Evolutionary conservation across 768 basidiomycete species (phyloP), one percentile per base, ranked within the genome.

Genomic region (Lactarius quietus): DNA sequence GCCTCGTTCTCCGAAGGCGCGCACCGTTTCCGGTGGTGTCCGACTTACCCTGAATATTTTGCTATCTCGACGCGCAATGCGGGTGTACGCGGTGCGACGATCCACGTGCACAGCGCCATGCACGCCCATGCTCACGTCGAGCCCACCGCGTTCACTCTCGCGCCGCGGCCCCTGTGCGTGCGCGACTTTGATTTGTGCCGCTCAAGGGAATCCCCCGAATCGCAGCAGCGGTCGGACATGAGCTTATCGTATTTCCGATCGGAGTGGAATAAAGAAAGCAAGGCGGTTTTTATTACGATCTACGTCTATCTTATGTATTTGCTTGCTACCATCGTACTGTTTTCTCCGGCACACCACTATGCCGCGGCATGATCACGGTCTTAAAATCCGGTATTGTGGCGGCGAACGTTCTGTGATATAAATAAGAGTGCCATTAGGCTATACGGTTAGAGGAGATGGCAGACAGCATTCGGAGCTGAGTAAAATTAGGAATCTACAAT

Each of bases 11-110:
- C 84, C 35, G 87, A 90, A 65, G 89, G 89, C 6, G 84, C 85
- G 0, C 79, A 84, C 66, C 77, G 79, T 51, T 93, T 93, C 76
- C 82, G 90, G 87, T 90, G 92, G 92, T 92, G 87, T 69, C 85
- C 82, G 28, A 88, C 89, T 18, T 84, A 84, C 73, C 82, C 89
- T 12, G 86, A 89, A 61, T 87, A 87, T 70, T 93, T 93, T 75
- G 92, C 88, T 43, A 85, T 92, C 61, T 86, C 89, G 9, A 81
- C 86, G 7, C 80, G 82, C 70, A 82, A 52, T 39, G 48, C 36
- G 43, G 54, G 82, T 4, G 45, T 43, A 26, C 48, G 61, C 7
- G 60, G 65, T 79, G 91, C 90, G 33, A 75, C 83, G 35, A 79
- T 93, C 43, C 83, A 90, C 70, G 80, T 93, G 48, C 83, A 90